Conservation (phyloP, 768 basidiomycete species). For the Macrolepiota fuliginosa region DNA sequence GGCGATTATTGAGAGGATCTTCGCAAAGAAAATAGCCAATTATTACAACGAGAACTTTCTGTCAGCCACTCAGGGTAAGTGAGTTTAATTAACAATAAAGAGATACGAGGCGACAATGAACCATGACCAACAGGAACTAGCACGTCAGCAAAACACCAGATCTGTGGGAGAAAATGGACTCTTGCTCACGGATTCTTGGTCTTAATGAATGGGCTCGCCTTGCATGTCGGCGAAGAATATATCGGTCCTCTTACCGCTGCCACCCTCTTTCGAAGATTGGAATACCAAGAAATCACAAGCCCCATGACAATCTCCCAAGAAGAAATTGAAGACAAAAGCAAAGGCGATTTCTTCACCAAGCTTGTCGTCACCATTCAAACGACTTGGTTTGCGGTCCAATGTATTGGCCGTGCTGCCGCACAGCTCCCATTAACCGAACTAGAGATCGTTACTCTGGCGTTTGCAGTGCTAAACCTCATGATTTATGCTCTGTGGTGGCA, state of each 20-base stretch:
- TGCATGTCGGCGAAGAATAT: background rate
- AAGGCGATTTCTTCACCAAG: constrained; percentile 29
- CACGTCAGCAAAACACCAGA: background rate
- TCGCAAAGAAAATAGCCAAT: constrained; percentile 5
- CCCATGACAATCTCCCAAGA: constrained; percentile 5
- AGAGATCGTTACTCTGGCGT: constrained; percentile 30
- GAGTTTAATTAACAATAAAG: too few species aligned
- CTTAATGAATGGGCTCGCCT: constrained; percentile 6
- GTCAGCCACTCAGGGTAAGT: too few species aligned
- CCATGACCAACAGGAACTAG: too few species aligned
- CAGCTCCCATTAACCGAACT: constrained; percentile 27
- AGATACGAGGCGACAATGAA: too few species aligned
- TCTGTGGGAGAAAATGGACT: constrained; percentile 3
- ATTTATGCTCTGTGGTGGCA: constrained; percentile 31
- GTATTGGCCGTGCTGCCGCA: constrained; percentile 20
- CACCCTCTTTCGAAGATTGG: background rate
- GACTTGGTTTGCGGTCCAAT: constrained; percentile 29
- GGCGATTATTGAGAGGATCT: constrained; percentile 14
- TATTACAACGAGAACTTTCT: background rate
- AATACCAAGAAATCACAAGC: background rate
- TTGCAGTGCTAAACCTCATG: constrained; percentile 23
- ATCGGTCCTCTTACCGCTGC: background rate
- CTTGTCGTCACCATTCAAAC: constrained; percentile 28
- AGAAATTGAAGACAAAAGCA: constrained; percentile 30
- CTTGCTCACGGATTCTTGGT: constrained; percentile 13